These are phyloP conservation scores for Hyaloscypha finlandica DNA, from an alignment of 495 filamentous ascomycete genomes.

Conservation along the genomic window DNA sequence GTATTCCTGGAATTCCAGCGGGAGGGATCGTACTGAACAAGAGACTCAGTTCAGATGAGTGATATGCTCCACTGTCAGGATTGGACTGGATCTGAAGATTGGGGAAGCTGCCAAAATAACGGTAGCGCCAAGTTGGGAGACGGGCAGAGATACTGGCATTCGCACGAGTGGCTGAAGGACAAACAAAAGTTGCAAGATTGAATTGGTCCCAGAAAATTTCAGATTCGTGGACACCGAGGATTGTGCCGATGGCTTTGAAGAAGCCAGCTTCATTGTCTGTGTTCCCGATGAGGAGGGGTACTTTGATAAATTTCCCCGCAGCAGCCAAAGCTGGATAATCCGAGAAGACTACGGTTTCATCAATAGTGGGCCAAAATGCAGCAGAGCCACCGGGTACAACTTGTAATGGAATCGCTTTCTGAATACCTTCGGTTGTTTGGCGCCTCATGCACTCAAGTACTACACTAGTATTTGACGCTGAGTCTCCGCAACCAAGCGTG, in stretches of 20 bases:
- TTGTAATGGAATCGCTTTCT: background rate
- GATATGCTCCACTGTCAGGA: background rate
- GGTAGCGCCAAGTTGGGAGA: conserved; percentile 49
- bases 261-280: conserved; percentile 48
- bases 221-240: conserved; percentile 22
- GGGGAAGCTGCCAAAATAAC: conserved; percentile 49
- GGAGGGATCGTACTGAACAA: background rate
- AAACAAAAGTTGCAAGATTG: too few relatives aligned
- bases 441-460: too few relatives aligned
- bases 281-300: conserved; percentile 45
- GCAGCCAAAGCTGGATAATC: conserved; percentile 41
- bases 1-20: background rate
- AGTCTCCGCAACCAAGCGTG: too few relatives aligned
- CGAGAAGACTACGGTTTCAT: conserved; percentile 45
- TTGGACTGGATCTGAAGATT: conserved; percentile 33
- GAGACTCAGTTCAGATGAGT: background rate
- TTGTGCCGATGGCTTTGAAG: conserved; percentile 35
- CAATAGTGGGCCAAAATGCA: conserved; percentile 48
- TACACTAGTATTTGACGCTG: too few relatives aligned
- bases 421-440: background rate
- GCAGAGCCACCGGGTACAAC: conserved; percentile 22
- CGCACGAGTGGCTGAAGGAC: conserved; percentile 35
- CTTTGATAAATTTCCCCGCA: conserved; percentile 36
- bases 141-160: conserved; percentile 38
- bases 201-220: conserved; percentile 19